These are phyloP conservation scores for Blakeslea trispora DNA, from an alignment of 371 early-diverging fungal genomes.

Conservation along the genomic window DNA sequence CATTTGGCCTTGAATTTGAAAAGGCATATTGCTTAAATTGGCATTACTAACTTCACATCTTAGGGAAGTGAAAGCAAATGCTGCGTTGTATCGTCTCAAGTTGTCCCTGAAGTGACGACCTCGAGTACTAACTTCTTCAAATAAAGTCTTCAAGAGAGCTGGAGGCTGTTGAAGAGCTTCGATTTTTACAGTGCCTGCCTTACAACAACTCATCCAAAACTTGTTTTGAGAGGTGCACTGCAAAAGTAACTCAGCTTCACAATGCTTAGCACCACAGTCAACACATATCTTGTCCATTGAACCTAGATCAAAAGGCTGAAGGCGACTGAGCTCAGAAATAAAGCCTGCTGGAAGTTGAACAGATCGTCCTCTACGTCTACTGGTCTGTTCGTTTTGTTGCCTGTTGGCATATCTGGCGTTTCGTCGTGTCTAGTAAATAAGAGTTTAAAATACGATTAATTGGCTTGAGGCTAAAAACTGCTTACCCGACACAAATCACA, in stretches of 20 bases:
- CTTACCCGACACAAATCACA: no score
- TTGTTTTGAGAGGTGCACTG: not conserved
- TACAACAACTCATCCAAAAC: constrained; percentile 3
- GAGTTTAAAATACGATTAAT: no score
- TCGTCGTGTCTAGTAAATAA: no score
- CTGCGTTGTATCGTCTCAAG: constrained; percentile 1
- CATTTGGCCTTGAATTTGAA: constrained; percentile 3
- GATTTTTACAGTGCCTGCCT: constrained; percentile 1
- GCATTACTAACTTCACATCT: not conserved
- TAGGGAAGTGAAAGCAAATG: constrained; percentile 8
- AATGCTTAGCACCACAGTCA: constrained; percentile 4
- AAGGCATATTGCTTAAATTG: not conserved
- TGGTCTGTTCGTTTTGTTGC: no score
- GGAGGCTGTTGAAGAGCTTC: not conserved
- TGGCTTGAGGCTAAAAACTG: no score
- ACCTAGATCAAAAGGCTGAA: constrained; percentile 2
- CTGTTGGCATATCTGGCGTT: no score
- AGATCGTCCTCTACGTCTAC: no score
- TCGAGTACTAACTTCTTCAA: not conserved
- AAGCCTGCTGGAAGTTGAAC: constrained; percentile 1
- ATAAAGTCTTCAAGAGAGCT: not conserved
- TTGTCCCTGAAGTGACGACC: not conserved
- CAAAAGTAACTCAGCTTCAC: constrained; percentile 1
- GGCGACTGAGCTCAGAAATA: constrained; percentile 3
- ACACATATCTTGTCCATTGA: not conserved